Conservation (phyloP, 2,329 filamentous ascomycete species). For the Xylaria sp. region DNA sequence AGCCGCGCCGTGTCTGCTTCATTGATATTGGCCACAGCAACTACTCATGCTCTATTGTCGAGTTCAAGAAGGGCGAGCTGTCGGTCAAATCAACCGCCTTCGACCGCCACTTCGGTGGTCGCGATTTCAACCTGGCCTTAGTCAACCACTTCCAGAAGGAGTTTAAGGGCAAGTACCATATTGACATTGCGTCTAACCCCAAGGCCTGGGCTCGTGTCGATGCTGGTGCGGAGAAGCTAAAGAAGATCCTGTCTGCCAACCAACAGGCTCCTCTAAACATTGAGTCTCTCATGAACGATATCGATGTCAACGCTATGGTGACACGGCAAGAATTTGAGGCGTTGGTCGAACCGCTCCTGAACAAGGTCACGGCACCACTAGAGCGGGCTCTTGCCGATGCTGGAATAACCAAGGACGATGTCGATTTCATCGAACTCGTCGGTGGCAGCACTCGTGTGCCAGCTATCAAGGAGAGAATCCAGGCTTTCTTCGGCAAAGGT, state of each 20-base stretch:
- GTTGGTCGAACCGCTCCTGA: conserved; percentile 85
- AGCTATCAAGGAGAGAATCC: conserved; percentile 87
- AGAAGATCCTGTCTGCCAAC: conserved; percentile 98
- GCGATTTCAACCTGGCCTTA: conserved; percentile 94
- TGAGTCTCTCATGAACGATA: conserved; percentile 98
- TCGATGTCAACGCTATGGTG: conserved; percentile 88
- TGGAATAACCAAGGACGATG: conserved; percentile 89
- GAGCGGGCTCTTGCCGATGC: conserved; percentile 95
- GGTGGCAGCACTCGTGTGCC: conserved; percentile 96
- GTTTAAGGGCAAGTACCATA: conserved; percentile 98
- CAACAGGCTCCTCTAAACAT: conserved; percentile 93
- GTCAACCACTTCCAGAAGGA: conserved; percentile 95
- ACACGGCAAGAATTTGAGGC: conserved; percentile 95
- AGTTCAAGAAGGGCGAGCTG: conserved; percentile 97
- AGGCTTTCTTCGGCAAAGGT: conserved; percentile 89
- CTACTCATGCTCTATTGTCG: conserved; percentile 93
- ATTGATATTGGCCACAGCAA: conserved; percentile 97
- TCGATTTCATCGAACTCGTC: conserved; percentile 92
- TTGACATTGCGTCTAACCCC: conserved; percentile 89
- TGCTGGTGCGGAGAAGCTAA: conserved; percentile 93
- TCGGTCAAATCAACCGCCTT: conserved; percentile 91
- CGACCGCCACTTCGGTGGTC: conserved; percentile 96
- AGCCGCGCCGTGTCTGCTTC: conserved; percentile 89
- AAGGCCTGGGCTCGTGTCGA: conserved; percentile 90
- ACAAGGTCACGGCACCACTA: conserved; percentile 76